Evolutionary conservation across 768 basidiomycete species (phyloP), one percentile per base, ranked within the genome.

Genomic region (Mycena sanguinolenta): DNA sequence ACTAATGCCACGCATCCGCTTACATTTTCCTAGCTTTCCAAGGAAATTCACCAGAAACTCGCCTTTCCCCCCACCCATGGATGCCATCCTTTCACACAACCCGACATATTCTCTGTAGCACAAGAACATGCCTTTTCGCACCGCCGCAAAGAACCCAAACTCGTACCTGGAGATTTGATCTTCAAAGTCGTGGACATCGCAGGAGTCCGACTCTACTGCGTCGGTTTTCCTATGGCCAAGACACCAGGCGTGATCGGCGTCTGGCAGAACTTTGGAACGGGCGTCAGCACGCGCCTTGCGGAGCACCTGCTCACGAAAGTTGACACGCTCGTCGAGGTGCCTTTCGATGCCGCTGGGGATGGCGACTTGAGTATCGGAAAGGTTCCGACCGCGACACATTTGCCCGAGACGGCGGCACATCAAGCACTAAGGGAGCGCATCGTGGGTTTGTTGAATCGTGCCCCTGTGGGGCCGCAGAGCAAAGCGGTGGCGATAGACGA

Each of bases 161-260:
- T 58, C 2, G 36, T 25, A 5, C 21, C 36, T 13, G 36, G n/a
- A 4, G 58, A 58, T 25, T 12, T 58, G 34, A 17, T 39, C n/a
- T 58, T 58, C 36, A 58, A 42, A 16, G 39, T 58, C 27, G 58
- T 39, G 7, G 58, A 58, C 36, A 27, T 58, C 58, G n/a, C 16
- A 21, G 39, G 58, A 3, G 14, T 39, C 6, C 58, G 58, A 17
- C 36, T 58, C 39, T 58, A 58, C 36, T 58, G 58, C 23, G 58
- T 58, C 36, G 36, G 32, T 2, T 58, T 38, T 28, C 36, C 58
- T 2, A 38, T 58, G 36, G n/a, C 58, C 36, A 58, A 58, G 36
- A 23, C n/a, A 5, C 36, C 58, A 23, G 58, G 58, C 21, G 39
- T 58, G 13, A 36, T 58, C 36, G 58, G 58, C 27, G 7, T 39